These are phyloP conservation scores for Kwoniella sp. DNA, from an alignment of 768 basidiomycete species.

Conservation along the genomic window DNA sequence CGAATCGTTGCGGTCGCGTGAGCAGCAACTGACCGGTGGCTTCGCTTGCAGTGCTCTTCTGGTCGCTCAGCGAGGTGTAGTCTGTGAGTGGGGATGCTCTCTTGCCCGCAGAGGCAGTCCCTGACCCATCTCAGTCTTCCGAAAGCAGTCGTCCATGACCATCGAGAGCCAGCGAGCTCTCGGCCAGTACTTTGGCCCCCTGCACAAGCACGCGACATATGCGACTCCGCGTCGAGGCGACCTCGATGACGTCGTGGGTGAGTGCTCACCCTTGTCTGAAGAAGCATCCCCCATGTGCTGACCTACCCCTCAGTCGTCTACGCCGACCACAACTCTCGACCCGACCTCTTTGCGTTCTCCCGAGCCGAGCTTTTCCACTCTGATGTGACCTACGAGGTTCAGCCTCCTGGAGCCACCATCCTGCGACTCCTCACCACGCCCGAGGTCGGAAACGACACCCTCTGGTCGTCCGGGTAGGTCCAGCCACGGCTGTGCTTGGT, in stretches of 20 bases:
- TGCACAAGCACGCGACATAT: slow-evolving; percentile 81
- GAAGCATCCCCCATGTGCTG: too few species aligned
- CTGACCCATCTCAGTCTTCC: slow-evolving; percentile 32
- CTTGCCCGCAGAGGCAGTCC: too few species aligned
- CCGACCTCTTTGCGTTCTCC: slow-evolving; percentile 58
- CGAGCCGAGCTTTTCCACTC: slow-evolving; percentile 76
- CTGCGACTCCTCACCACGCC: slow-evolving; percentile 69
- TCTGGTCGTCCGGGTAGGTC: slow-evolving; percentile 71
- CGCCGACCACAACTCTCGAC: slow-evolving; percentile 46
- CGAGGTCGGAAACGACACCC: slow-evolving; percentile 70
- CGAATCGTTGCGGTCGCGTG: not conserved
- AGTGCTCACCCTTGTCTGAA: slow-evolving; percentile 4
- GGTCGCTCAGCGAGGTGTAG: slow-evolving; percentile 46
- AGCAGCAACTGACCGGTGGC: not conserved
- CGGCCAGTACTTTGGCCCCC: slow-evolving; percentile 46
- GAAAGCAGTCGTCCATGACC: slow-evolving; percentile 39
- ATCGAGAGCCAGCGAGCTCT: slow-evolving; percentile 45
- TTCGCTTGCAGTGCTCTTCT: slow-evolving; percentile 34
- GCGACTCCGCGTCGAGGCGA: slow-evolving; percentile 67
- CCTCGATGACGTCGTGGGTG: slow-evolving; percentile 49
- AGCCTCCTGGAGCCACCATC: slow-evolving; percentile 65
- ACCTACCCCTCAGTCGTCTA: slow-evolving; percentile 42
- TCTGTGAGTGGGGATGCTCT: slow-evolving; percentile 28
- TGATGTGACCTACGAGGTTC: slow-evolving; percentile 73
- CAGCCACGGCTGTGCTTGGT: too few species aligned